Base-by-base conservation (phyloP, 1,284 basidiomycete species). In the Paramarasmius palmivorus region DNA sequence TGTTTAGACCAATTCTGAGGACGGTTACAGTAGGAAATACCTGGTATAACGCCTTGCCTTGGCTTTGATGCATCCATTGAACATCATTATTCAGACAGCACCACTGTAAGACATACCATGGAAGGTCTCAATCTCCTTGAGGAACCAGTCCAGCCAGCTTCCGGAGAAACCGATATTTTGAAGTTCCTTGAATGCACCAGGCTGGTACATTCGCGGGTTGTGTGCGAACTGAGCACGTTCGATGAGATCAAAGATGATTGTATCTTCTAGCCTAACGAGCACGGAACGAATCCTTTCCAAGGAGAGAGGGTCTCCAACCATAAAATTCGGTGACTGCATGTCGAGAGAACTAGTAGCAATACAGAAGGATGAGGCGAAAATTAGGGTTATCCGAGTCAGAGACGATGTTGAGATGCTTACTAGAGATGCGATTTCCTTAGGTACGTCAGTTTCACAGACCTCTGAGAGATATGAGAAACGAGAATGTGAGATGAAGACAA, bases 161-260 rank as follows among this genome's bases (percentile, higher is more conserved):
- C 93, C 93, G 2, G 83, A 67, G 70, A 93, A 95, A 1, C 84
- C 85, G 36, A 83, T 66, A 29, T 87, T 79, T 48, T 78, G 78
- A 35, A 92, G 77, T 68, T 95, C 88, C 45, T 86, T 74, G 71
- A 98, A 93, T 1, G 82, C 88, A 12, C 87, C 89, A 2, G 79
- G 78, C 53, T 87, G 75, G 74, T 99, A 99, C 61, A 97, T 96
- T 55, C 79, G 82, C n/a, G 88, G 84, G 67, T 99, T 98, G 68
- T 92, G 88, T 0, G 93, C 93, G 65, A 98, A 99, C 68, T 99
- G 96, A 0, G 95, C 95, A 23, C 97, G 86, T 70, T 99, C 97
- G 64, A 99, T 99, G 61, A 95, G 81, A 51, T 82, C 87, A 68
- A 99, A 99, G 68, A 98, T 97, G 75, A 99, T 99, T 19, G 96